Evolutionary conservation across 129 eudicot genomes (phyloP).

Genomic region (Flaveria trinervia): DNA sequence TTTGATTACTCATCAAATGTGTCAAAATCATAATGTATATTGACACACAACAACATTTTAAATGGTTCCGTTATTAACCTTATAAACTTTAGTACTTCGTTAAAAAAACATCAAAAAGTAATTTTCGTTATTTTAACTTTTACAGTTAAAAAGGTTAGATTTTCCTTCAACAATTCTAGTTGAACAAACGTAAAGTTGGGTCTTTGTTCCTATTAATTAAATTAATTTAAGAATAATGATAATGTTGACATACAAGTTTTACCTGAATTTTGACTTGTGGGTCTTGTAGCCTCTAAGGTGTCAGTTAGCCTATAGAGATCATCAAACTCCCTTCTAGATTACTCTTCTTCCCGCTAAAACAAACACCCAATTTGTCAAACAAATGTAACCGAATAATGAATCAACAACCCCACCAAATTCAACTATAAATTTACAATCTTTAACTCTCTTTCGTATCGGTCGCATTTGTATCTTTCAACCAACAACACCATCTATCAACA

Average conservation of each 20-base stretch:
- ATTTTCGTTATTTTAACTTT: no score
- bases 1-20: no score
- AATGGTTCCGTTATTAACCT: no score
- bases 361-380: background rate
- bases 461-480: constrained; percentile 30
- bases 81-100: no score
- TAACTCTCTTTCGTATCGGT: constrained; percentile 14
- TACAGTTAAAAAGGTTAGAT: no score
- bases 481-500: constrained; percentile 14
- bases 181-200: background rate
- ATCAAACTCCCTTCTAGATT: background rate
- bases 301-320: constrained; percentile 6
- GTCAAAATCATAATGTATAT: no score
- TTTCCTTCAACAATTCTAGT: background rate
- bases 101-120: no score
- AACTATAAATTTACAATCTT: constrained; percentile 27
- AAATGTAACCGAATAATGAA: constrained; percentile 6
- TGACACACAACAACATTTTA: no score
- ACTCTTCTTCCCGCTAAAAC: constrained; percentile 38
- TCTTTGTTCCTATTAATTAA: background rate
- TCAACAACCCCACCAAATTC: constrained; percentile 7
- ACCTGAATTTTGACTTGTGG: constrained; percentile 13
- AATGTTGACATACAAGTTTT: constrained; percentile 33
- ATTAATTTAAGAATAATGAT: background rate
- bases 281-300: background rate